Conservation (phyloP, 768 basidiomycete species). For the Lentinula guzmanii region DNA sequence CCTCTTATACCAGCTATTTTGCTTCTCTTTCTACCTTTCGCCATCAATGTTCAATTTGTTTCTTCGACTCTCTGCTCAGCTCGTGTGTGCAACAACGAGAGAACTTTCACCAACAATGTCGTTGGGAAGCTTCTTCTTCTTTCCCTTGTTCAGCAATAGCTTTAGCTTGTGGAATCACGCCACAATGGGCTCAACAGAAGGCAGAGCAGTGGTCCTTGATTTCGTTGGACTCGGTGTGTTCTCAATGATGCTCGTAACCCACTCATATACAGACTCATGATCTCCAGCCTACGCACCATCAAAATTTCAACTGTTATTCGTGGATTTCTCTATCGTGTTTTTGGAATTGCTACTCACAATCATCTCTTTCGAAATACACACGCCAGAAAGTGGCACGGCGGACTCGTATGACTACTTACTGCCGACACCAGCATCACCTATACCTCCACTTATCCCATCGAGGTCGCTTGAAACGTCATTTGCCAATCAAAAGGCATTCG, state of each 20-base stretch:
- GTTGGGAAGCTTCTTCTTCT: conserved; percentile 61
- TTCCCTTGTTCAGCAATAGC: conserved; percentile 53
- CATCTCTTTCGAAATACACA: conserved; percentile 60
- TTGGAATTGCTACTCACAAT: conserved; percentile 63
- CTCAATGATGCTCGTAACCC: not conserved
- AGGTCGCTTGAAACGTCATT: conserved; percentile 9
- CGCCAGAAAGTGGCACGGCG: conserved; percentile 31
- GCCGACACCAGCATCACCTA: conserved; percentile 16
- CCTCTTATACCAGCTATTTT: conserved; percentile 66
- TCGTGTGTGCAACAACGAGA: conserved; percentile 60
- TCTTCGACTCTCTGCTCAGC: conserved; percentile 53
- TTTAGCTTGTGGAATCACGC: conserved; percentile 60
- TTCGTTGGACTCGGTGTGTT: conserved; percentile 72
- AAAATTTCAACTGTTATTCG: conserved; percentile 53
- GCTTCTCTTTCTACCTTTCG: conserved; percentile 72
- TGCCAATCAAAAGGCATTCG: not conserved
- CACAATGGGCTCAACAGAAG: conserved; percentile 43
- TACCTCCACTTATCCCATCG: conserved; percentile 7
- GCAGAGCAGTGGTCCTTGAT: conserved; percentile 65
- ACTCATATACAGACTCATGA: not conserved
- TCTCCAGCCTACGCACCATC: conserved; percentile 53
- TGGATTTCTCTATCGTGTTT: conserved; percentile 63
- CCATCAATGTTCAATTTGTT: conserved; percentile 56
- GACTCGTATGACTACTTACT: conserved; percentile 22
- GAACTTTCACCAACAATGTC: conserved; percentile 60